These are phyloP conservation scores for Gentiana dahurica DNA, from an alignment of 257 asterid species.

Conservation along the genomic window DNA sequence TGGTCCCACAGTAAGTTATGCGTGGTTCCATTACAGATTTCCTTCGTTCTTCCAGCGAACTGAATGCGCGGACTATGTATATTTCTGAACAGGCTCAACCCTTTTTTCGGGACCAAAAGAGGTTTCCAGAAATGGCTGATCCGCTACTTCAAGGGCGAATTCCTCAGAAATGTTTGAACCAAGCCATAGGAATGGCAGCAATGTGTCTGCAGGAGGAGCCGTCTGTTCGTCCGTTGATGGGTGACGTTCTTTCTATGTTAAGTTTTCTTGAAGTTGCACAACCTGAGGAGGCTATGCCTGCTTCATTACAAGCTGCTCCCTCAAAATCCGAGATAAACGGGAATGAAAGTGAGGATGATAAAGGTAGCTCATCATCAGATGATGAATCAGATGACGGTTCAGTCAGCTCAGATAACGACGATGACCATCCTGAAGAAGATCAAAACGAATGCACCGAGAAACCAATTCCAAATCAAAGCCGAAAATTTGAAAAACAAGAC, in stretches of 20 bases:
- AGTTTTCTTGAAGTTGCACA: slow-evolving; percentile 35
- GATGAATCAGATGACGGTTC: slow-evolving; percentile 17
- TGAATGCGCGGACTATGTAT: background rate
- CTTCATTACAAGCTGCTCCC: slow-evolving; percentile 8
- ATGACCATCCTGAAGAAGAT: background rate
- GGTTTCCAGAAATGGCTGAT: slow-evolving; percentile 72
- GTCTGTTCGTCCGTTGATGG: slow-evolving; percentile 62
- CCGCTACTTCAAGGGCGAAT: slow-evolving; percentile 40
- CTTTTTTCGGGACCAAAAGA: slow-evolving; percentile 50
- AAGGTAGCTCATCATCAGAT: background rate
- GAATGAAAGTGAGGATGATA: background rate
- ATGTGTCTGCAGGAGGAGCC: slow-evolving; percentile 92
- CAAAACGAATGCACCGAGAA: slow-evolving; percentile 1
- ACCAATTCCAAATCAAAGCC: background rate
- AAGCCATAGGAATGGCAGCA: slow-evolving; percentile 76
- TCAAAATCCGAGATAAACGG: slow-evolving; percentile 9
- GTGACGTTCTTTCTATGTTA: slow-evolving; percentile 60
- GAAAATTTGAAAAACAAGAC: slow-evolving; percentile 3
- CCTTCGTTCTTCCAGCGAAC: no score
- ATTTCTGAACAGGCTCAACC: slow-evolving; percentile 71
- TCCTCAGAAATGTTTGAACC: slow-evolving; percentile 57
- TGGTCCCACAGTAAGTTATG: no score
- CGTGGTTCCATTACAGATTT: no score
- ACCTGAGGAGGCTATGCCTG: slow-evolving; percentile 23
- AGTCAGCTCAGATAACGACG: slow-evolving; percentile 8